Evolutionary conservation across 352 stramenopile genomes (phyloP).

Genomic region (Blastocystis sp.): DNA sequence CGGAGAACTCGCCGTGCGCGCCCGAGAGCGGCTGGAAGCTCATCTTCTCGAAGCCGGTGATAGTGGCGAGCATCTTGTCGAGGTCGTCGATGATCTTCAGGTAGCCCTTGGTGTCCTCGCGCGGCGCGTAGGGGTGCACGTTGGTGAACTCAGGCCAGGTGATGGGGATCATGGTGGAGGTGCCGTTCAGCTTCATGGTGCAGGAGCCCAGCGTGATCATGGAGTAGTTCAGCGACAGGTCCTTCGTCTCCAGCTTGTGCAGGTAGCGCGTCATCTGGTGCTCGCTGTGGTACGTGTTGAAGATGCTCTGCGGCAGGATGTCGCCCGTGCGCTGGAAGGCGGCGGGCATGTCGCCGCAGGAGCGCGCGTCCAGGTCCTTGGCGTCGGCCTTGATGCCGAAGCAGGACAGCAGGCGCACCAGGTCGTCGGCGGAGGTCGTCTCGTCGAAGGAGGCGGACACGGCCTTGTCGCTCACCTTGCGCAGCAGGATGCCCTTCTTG

Average conservation of each 20-base stretch:
- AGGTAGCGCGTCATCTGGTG: slow-evolving; percentile 92
- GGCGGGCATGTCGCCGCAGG: slow-evolving; percentile 50
- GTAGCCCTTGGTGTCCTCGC: slow-evolving; percentile 90
- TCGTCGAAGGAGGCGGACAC: slow-evolving; percentile 95
- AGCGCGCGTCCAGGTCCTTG: slow-evolving; percentile 73
- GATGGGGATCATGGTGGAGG: slow-evolving; percentile 91
- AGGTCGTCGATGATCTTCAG: slow-evolving; percentile 88
- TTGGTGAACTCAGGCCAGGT: slow-evolving; percentile 94
- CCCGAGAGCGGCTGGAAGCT: slow-evolving; percentile 95
- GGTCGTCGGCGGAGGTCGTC: slow-evolving; percentile 85
- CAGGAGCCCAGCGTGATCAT: slow-evolving; percentile 99
- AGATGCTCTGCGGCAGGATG: slow-evolving; percentile 89
- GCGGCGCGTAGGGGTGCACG: slow-evolving; percentile 93
- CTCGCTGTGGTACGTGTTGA: slow-evolving; percentile 90
- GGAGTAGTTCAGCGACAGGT: slow-evolving; percentile 95
- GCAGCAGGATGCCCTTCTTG: slow-evolving; percentile 81
- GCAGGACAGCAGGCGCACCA: slow-evolving; percentile 81
- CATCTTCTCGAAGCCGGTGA: slow-evolving; percentile 94
- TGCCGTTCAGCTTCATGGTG: slow-evolving; percentile 99
- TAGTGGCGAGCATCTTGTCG: slow-evolving; percentile 82
- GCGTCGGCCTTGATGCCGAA: slow-evolving; percentile 75
- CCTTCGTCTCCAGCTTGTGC: slow-evolving; percentile 94
- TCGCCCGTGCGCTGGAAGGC: slow-evolving; percentile 71
- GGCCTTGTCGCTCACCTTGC: slow-evolving; percentile 78
- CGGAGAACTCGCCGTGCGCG: slow-evolving; percentile 94